phyloP scores from a whole-genome alignment of 805 yeast genomes.

The Isabelozyma rhagii region DNA sequence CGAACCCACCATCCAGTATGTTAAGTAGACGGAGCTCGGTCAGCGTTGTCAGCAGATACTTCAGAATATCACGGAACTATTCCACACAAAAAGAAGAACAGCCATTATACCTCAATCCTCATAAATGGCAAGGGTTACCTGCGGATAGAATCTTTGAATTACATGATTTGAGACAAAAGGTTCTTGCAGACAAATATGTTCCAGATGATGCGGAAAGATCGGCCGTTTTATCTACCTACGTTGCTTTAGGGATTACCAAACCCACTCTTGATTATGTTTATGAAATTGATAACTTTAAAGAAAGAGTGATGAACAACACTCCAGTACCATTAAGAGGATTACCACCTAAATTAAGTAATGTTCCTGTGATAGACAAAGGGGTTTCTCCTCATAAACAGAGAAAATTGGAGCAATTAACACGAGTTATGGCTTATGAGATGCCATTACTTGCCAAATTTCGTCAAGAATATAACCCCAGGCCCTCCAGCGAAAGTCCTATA shows the following conservation, averaged over 20 bases:
- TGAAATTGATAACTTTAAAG: constrained; percentile 42
- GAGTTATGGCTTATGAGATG: constrained; percentile 89
- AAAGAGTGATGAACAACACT: constrained; percentile 39
- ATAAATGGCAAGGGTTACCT: constrained; percentile 67
- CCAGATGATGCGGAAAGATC: constrained; percentile 63
- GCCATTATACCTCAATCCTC: constrained; percentile 56
- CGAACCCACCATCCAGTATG: neutral
- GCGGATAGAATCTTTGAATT: constrained; percentile 59
- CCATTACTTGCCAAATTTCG: constrained; percentile 79
- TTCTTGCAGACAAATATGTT: constrained; percentile 38
- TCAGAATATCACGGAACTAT: neutral
- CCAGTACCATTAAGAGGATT: constrained; percentile 33
- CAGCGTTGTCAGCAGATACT: neutral
- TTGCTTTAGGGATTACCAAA: constrained; percentile 23
- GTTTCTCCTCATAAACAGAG: constrained; percentile 51
- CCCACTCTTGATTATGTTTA: constrained; percentile 38
- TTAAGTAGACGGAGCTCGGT: constrained; percentile 1
- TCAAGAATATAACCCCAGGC: constrained; percentile 57
- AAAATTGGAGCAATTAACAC: constrained; percentile 68
- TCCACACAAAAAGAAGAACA: neutral
- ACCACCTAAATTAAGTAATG: constrained; percentile 36
- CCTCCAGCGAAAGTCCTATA: constrained; percentile 48
- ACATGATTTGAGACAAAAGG: constrained; percentile 55
- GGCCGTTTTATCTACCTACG: constrained; percentile 39
- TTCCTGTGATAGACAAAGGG: constrained; percentile 33